Evolutionary conservation across 495 filamentous ascomycete genomes (phyloP), one percentile per base, ranked within the genome.

Genomic region (Clavariopsis aquatica): DNA sequence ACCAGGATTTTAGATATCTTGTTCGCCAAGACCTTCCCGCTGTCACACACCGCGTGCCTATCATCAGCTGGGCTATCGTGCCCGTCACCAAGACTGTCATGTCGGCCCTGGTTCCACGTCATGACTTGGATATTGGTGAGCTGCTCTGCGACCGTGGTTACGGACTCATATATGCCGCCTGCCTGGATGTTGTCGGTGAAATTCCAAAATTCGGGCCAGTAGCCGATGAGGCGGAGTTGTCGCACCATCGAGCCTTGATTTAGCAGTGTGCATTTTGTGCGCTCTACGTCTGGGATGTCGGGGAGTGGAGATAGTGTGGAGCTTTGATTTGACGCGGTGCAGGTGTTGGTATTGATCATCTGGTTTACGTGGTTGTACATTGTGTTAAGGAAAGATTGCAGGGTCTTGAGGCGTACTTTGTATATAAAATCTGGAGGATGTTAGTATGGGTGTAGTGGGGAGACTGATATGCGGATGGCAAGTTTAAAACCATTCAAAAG

Each of bases 251-350:
- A 38, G 62, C 62, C 54, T 10, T 57, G 27, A 54, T 65, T 65
- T 23, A 58, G 20, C 38, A 51, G 36, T 1, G 62, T 65, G 62
- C 62, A 65, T 36, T 51, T 23, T 19, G 51, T 34, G 60, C 60
- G 60, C 3, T 49, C 24, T 51, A 23, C 17, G 24, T 47, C 27
- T 24, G 38, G 19, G 41, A 24, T n/a, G n/a, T n/a, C n/a, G n/a
- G n/a, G n/a, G n/a, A n/a, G n/a, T 57, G 36, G 41, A 19, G 19
- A 23, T 13, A 24, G 52, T 34, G 49, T 7, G 15, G 23, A 28
- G 24, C 15, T 27, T n/a, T n/a, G n/a, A 13, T 20, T 56, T 26
- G 10, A 9, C 24, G 55, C 34, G 5, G 26, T 19, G 31, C 49
- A 61, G 12, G 29, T 29, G 58, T 61, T 52, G 5, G 5, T 20